Percentiles rank a stretch among this genome's conserved stretches.
Evolutionary conservation across 805 yeast species (phyloP).

Genomic region (Candida boidinii): DNA sequence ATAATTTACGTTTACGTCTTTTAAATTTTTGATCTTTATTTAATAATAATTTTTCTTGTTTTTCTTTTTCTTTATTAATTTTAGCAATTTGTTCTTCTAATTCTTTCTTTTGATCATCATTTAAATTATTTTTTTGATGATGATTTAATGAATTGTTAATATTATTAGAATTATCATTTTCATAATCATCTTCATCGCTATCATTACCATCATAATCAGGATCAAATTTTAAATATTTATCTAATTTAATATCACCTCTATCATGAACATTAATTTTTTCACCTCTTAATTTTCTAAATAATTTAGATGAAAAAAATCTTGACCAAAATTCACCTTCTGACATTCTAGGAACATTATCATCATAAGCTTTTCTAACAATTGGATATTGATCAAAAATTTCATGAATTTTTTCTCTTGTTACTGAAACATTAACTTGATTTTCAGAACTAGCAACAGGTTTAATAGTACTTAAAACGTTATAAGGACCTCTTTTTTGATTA

Average conservation of each 20-base stretch:
- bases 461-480: slow-evolving; percentile 87
- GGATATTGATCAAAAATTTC: slow-evolving; percentile 93
- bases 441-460: slow-evolving; percentile 91
- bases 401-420: slow-evolving; percentile 82
- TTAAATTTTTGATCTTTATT: too few relatives aligned
- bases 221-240: slow-evolving; percentile 69
- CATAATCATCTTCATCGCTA: slow-evolving; percentile 23
- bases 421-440: slow-evolving; percentile 86
- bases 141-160: neutral
- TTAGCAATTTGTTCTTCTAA: too few relatives aligned
- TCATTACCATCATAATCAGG: slow-evolving; percentile 42
- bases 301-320: slow-evolving; percentile 81
- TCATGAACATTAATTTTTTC: slow-evolving; percentile 70
- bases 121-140: too few relatives aligned
- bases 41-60: too few relatives aligned
- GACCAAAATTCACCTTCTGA: slow-evolving; percentile 95
- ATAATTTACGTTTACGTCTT: neutral
- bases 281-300: slow-evolving; percentile 83
- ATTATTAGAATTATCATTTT: neutral
- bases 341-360: slow-evolving; percentile 83
- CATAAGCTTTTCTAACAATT: slow-evolving; percentile 78
- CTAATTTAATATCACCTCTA: slow-evolving; percentile 78
- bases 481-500: slow-evolving; percentile 85
- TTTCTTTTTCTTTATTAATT: too few relatives aligned
- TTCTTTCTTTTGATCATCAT: neutral